Conservation (phyloP, 2,329 filamentous ascomycete genomes). For the Aspergillus costaricaensis region DNA sequence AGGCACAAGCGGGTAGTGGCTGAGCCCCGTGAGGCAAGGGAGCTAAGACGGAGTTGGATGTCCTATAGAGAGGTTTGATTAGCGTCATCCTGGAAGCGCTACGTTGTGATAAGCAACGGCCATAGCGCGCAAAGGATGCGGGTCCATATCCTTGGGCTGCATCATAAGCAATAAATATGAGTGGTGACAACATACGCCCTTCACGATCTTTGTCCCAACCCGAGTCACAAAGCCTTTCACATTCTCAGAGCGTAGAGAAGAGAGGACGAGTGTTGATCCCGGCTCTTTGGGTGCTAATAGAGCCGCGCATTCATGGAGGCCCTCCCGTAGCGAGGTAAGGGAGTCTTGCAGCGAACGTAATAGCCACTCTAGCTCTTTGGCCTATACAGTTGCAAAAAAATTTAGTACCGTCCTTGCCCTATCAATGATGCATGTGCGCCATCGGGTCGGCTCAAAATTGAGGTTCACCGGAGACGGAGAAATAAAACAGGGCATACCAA, state of each 20-base stretch:
- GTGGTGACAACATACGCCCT: conserved; percentile 65
- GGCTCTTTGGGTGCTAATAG: conserved; percentile 82
- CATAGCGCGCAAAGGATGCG: background rate
- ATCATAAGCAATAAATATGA: background rate
- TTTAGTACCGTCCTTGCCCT: background rate
- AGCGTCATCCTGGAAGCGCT: background rate
- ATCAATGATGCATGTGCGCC: background rate
- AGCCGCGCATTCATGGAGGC: conserved; percentile 84
- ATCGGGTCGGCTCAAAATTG: background rate
- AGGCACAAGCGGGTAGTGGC: conserved; percentile 55
- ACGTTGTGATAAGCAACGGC: background rate
- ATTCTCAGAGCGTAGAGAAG: conserved; percentile 80
- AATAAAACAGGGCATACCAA: conserved; percentile 43
- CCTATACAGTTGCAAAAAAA: conserved; percentile 35
- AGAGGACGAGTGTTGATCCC: conserved; percentile 86
- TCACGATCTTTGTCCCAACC: conserved; percentile 85
- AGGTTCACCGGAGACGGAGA: background rate
- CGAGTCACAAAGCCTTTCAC: conserved; percentile 92
- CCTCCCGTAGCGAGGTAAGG: conserved; percentile 63
- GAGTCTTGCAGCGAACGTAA: conserved; percentile 62
- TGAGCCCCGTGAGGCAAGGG: conserved; percentile 53
- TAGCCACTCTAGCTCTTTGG: conserved; percentile 65
- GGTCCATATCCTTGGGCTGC: background rate
- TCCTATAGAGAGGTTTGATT: conserved; percentile 52
- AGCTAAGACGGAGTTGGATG: conserved; percentile 70